These are phyloP conservation scores for Lipomyces japonicus DNA, from an alignment of 805 yeast genomes.

Conservation along the genomic window DNA sequence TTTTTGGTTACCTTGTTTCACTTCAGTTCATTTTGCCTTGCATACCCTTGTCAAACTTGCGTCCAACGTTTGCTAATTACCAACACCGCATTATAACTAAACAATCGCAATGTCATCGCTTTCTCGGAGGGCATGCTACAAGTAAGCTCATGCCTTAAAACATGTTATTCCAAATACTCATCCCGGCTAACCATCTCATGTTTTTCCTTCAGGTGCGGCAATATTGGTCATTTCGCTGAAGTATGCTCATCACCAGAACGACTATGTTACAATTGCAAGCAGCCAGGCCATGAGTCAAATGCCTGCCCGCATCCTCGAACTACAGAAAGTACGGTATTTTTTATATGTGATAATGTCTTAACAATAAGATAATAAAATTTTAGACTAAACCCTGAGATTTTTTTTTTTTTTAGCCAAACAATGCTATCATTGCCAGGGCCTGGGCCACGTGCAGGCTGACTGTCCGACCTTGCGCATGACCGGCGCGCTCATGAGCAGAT, in stretches of 20 bases:
- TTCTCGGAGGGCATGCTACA: conserved; percentile 30
- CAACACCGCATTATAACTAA: background rate
- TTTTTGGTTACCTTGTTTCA: conserved; percentile 2
- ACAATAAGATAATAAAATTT: background rate
- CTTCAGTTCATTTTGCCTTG: background rate
- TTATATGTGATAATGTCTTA: background rate
- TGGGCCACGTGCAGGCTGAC: conserved; percentile 82
- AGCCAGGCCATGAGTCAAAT: conserved; percentile 78
- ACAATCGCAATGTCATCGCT: conserved; percentile 2
- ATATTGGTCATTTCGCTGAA: conserved; percentile 87
- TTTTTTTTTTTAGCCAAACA: conserved; percentile 23
- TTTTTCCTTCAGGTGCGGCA: conserved; percentile 64
- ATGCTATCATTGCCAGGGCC: conserved; percentile 74
- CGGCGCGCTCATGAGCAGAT: conserved; percentile 55
- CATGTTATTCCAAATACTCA: background rate
- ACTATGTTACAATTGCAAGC: conserved; percentile 88
- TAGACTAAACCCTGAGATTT: background rate
- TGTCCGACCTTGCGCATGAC: conserved; percentile 58
- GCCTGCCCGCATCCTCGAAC: conserved; percentile 87
- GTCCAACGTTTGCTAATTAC: background rate
- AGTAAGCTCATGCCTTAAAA: conserved; percentile 13
- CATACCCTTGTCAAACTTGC: background rate
- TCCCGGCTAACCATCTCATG: background rate
- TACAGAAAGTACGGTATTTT: conserved; percentile 53
- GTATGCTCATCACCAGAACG: conserved; percentile 77